Base-by-base conservation (phyloP, 192 early-diverging fungal genomes). In the Coemansia sp. region DNA sequence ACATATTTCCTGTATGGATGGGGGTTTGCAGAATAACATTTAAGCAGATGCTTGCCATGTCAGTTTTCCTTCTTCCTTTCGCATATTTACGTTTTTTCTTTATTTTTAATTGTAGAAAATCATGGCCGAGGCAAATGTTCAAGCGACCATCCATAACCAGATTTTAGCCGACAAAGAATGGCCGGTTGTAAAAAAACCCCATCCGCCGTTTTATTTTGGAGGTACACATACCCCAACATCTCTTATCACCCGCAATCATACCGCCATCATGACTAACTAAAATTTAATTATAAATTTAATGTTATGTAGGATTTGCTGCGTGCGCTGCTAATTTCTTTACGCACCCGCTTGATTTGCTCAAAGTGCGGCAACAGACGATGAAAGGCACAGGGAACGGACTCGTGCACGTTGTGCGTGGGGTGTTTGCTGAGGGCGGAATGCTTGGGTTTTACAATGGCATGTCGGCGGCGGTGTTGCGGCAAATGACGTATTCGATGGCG, bases 321-420 rank as follows among this genome's bases (percentile, higher is more conserved):
- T 81, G 78, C 28, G 78, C 72, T 11, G 71, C 78, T 19, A 75
- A 74, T 59, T 81, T 87, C 9, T 86, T 90, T 26, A 88, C 87
- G 0, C 89, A 96, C 71, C 88, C 91, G 50, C 83, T 97, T 48
- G 93, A 95, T 71, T 82, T 94, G 42, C 82, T 90, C 54, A 96
- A 98, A 71, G 96, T 98, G 23, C 87, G 94, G 8, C 71, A 96
- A 47, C 96, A 98, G 69, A 98, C 93, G 12, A 82, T 81, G 22
- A 90, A 89, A 26, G 87, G 88, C 2, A 60, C 60, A 11, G 56
- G 46, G 12, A 44, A 71, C 64, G 40, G 76, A 50, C 34, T 67
- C 3, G 88, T 89, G 36, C 83, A 91, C 76, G 85, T 91, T 11
- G 82, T 75, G 81, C 88, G 58, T 88, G 89, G 12, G 65, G 91